These are phyloP conservation scores for Microcera coccophila DNA, from an alignment of 2,329 filamentous ascomycete genomes.

Conservation along the genomic window DNA sequence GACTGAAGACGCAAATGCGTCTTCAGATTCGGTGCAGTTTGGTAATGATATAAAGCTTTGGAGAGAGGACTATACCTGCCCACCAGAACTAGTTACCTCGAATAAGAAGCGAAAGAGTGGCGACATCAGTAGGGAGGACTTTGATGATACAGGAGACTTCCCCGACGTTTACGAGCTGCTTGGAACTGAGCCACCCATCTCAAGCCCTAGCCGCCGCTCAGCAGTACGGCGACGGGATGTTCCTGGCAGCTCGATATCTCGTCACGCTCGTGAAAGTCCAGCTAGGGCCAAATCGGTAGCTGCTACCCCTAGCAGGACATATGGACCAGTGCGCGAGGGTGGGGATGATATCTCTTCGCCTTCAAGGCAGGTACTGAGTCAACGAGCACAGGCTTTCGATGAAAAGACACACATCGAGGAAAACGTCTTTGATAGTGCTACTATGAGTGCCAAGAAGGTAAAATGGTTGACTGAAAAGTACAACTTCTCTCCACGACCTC, in stretches of 20 bases:
- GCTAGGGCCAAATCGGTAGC: slow-evolving; percentile 1
- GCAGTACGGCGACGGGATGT: slow-evolving; percentile 18
- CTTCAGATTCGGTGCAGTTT: slow-evolving; percentile 35
- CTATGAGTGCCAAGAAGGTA: slow-evolving; percentile 6
- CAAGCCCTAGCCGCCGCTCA: slow-evolving; percentile 31
- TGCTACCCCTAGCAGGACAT: slow-evolving; percentile 10
- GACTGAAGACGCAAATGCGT: slow-evolving; percentile 34
- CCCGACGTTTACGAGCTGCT: slow-evolving; percentile 52
- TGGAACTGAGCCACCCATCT: slow-evolving; percentile 37
- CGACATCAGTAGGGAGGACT: slow-evolving; percentile 40
- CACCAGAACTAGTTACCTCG: slow-evolving; percentile 36
- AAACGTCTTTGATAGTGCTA: slow-evolving; percentile 2
- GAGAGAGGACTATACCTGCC: slow-evolving; percentile 40
- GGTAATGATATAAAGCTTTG: slow-evolving; percentile 39
- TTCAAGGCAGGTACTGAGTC: slow-evolving; percentile 20
- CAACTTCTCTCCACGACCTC: slow-evolving; percentile 4
- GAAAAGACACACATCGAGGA: slow-evolving; percentile 9
- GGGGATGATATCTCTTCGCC: slow-evolving; percentile 24
- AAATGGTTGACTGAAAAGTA: slow-evolving; percentile 6
- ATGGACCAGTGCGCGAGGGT: slow-evolving; percentile 12
- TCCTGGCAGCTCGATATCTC: slow-evolving; percentile 15
- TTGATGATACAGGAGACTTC: slow-evolving; percentile 44
- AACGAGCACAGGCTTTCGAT: slow-evolving; percentile 7
- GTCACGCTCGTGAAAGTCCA: slow-evolving; percentile 15
- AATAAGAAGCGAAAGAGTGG: slow-evolving; percentile 52